phyloP scores from a whole-genome alignment of 148 eudicot genomes.

The Camellia granthamiana region DNA sequence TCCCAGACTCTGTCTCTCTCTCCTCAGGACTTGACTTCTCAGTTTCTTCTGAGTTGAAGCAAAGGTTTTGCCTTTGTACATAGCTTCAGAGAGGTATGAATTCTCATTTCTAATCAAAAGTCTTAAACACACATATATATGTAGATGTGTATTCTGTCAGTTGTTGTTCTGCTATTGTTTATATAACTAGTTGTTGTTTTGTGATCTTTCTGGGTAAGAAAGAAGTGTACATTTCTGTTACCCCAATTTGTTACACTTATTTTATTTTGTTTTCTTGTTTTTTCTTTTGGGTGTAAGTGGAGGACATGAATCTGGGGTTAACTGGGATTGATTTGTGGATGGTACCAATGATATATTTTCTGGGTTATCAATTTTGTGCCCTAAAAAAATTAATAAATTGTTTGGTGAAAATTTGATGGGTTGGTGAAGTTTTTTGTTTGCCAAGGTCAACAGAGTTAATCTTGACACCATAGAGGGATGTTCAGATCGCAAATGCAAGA shows the following conservation, averaged over 20 bases:
- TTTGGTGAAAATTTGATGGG: background rate
- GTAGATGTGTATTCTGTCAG: too few species aligned
- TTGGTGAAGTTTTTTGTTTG: conserved; percentile 4
- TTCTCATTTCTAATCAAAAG: background rate
- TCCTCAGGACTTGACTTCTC: background rate
- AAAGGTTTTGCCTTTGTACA: background rate
- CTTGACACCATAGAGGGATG: too few species aligned
- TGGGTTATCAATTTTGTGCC: background rate
- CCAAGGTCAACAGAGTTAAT: background rate
- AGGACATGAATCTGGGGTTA: background rate
- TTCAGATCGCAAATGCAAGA: too few species aligned
- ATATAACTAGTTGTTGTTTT: background rate
- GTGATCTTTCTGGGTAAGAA: conserved; percentile 9
- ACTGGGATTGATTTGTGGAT: background rate
- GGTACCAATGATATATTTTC: background rate
- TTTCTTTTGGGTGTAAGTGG: background rate
- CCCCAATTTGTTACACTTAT: background rate
- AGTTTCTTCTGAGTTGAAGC: background rate
- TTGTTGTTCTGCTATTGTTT: background rate
- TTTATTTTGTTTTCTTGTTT: too few species aligned
- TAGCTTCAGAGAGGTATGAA: background rate
- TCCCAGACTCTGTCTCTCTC: background rate
- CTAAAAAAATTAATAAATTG: background rate
- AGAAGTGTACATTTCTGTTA: background rate
- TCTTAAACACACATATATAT: background rate